phyloP scores from a whole-genome alignment of 257 asterid genomes.

The Haberlea rhodopensis region DNA sequence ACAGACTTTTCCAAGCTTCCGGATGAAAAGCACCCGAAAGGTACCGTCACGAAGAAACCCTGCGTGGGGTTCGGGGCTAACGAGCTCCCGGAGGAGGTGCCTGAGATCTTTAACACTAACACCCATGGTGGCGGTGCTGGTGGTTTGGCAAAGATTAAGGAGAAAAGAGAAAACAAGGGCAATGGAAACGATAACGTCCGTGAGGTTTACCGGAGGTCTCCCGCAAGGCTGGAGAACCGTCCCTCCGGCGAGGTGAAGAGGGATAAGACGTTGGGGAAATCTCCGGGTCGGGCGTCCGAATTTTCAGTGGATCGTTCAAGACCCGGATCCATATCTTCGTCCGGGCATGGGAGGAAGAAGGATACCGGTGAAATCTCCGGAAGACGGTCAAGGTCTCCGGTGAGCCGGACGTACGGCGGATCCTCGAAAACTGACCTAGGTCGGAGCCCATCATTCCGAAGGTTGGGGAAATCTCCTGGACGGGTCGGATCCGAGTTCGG shows the following conservation, averaged over 20 bases:
- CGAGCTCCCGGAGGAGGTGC: conserved; percentile 34
- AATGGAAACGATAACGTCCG: conserved; percentile 15
- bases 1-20: conserved; percentile 10
- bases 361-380: conserved; percentile 57
- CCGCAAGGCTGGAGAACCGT: conserved; percentile 42
- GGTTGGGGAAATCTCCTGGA: conserved; percentile 36
- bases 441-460: conserved; percentile 11
- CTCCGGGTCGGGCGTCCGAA: conserved; percentile 49
- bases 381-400: conserved; percentile 73
- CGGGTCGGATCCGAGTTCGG: conserved; percentile 36
- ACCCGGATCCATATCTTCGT: conserved; percentile 25
- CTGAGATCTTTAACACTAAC: conserved; percentile 46
- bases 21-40: conserved; percentile 21
- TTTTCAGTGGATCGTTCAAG: conserved; percentile 51
- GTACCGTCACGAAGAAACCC: conserved; percentile 30
- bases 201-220: conserved; percentile 41
- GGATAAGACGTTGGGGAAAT: conserved; percentile 36
- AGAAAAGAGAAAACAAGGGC: conserved; percentile 22
- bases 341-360: conserved; percentile 38
- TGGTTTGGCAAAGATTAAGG: conserved; percentile 28
- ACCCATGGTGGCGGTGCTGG: conserved; percentile 30
- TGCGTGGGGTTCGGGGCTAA: conserved; percentile 22
- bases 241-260: conserved; percentile 39
- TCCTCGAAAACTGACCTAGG: neutral
- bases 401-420: conserved; percentile 21